Conservation (phyloP, 148 eudicot genomes). For the Rhododendron vialii region DNA sequence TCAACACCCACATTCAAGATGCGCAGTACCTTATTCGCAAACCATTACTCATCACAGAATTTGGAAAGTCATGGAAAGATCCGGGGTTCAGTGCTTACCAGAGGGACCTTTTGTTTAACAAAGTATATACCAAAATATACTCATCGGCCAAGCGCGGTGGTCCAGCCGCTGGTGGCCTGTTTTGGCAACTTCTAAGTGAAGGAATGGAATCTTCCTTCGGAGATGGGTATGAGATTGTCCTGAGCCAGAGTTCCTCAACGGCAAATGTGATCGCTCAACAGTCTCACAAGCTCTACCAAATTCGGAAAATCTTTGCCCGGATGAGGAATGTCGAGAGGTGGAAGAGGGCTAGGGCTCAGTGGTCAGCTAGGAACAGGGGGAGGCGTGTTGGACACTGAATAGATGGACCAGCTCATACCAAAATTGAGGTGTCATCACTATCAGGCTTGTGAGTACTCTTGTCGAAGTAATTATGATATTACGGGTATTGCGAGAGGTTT, state of each 20-base stretch:
- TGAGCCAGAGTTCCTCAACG: constrained; percentile 54
- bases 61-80: constrained; percentile 77
- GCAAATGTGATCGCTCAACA: constrained; percentile 62
- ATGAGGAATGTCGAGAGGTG: constrained; percentile 50
- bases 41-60: constrained; percentile 74
- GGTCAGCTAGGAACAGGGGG: constrained; percentile 32
- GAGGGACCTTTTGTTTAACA: constrained; percentile 48
- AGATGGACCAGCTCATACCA: not conserved
- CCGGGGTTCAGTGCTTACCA: constrained; percentile 50
- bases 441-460: no score
- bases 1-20: constrained; percentile 63
- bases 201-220: constrained; percentile 53
- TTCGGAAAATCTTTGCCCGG: constrained; percentile 55
- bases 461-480: not conserved
- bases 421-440: not conserved
- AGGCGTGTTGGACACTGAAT: constrained; percentile 25
- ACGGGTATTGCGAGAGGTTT: not conserved
- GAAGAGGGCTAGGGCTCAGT: constrained; percentile 49
- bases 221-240: constrained; percentile 68
- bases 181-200: constrained; percentile 79
- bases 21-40: constrained; percentile 55
- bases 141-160: constrained; percentile 75
- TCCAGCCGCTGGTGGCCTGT: constrained; percentile 67
- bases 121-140: constrained; percentile 56
- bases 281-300: constrained; percentile 49